Conservation (phyloP, 129 eudicot species). For the Silybum marianum region DNA sequence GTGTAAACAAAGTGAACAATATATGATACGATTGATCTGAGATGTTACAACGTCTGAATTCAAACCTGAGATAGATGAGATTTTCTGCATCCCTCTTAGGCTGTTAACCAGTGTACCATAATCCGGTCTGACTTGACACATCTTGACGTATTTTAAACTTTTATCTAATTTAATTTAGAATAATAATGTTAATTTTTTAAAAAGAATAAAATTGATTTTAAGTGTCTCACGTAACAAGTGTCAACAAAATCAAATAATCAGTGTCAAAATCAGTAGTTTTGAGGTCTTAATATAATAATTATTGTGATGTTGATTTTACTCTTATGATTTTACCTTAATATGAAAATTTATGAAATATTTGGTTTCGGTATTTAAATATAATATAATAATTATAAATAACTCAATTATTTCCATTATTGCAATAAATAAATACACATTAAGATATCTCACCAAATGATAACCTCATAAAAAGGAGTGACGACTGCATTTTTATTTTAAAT, state of each 20-base stretch:
- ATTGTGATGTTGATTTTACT: slow-evolving; percentile 7
- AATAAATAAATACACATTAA: neutral
- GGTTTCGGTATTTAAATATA: neutral
- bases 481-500: neutral
- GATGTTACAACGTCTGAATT: too few relatives aligned
- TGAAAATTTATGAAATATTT: neutral
- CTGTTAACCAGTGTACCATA: too few relatives aligned
- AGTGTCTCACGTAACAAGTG: neutral
- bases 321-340: neutral
- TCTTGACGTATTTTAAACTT: too few relatives aligned
- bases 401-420: neutral
- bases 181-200: neutral
- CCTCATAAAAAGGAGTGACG: neutral
- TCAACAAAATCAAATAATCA: neutral
- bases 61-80: too few relatives aligned
- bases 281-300: slow-evolving; percentile 12
- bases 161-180: too few relatives aligned
- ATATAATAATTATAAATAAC: neutral
- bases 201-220: neutral
- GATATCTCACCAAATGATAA: neutral
- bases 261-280: slow-evolving; percentile 15
- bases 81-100: too few relatives aligned
- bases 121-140: neutral
- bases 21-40: too few relatives aligned
- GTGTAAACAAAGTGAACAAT: too few relatives aligned